Evolutionary conservation across 768 basidiomycete genomes (phyloP).

Genomic region (Termitomyces sp.): DNA sequence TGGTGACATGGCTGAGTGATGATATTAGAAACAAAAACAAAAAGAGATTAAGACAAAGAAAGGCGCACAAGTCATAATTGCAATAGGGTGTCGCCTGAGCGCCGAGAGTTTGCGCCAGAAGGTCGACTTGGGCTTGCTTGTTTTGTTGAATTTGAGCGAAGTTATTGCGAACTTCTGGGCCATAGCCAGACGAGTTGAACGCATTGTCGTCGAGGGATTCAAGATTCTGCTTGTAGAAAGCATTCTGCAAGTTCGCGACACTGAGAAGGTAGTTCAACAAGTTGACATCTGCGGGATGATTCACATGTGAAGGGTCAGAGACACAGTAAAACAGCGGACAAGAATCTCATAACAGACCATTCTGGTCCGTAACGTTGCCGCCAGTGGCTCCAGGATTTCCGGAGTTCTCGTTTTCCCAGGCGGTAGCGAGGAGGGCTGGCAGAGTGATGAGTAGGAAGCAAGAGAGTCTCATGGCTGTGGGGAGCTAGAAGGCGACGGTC

Average conservation of each 20-base stretch:
- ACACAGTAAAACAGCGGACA: neutral
- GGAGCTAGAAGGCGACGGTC: neutral
- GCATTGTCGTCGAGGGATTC: slow-evolving; percentile 10
- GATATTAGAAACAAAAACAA: neutral
- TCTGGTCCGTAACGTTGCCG: slow-evolving; percentile 3
- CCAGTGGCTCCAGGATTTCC: neutral
- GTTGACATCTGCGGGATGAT: slow-evolving; percentile 3
- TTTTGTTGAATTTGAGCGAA: slow-evolving; percentile 12
- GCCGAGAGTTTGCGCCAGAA: slow-evolving; percentile 31
- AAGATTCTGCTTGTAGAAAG: slow-evolving; percentile 16
- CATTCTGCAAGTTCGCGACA: slow-evolving; percentile 13
- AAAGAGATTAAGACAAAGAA: neutral
- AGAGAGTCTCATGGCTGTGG: slow-evolving; percentile 7
- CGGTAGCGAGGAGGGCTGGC: neutral
- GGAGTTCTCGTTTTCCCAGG: neutral
- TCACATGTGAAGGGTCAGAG: neutral
- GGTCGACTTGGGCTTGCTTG: slow-evolving; percentile 13
- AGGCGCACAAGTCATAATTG: slow-evolving; percentile 45
- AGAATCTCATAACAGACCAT: slow-evolving; percentile 8
- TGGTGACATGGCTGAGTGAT: slow-evolving; percentile 6
- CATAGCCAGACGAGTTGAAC: slow-evolving; percentile 11
- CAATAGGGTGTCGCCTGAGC: slow-evolving; percentile 42
- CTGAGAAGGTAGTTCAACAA: slow-evolving; percentile 10
- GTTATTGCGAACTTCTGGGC: slow-evolving; percentile 5
- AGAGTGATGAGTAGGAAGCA: slow-evolving; percentile 1